Evolutionary conservation across 2,329 filamentous ascomycete genomes (phyloP).

Genomic region (Zymoseptoria brevis): DNA sequence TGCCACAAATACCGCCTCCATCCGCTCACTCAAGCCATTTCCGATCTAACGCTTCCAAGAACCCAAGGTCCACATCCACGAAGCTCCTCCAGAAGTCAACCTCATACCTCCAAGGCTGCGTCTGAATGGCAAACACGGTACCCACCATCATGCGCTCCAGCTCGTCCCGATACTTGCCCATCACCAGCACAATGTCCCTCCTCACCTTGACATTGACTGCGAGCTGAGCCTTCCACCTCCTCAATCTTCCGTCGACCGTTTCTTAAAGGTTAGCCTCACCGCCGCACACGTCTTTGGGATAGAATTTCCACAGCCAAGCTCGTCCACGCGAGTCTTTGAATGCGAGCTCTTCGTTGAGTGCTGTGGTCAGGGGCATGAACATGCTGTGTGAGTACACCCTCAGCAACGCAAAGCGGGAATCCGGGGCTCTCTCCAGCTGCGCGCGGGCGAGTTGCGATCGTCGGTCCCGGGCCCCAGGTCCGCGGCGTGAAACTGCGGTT

Average conservation of each 20-base stretch:
- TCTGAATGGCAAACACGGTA: conserved; percentile 41
- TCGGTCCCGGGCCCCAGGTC: too few species aligned
- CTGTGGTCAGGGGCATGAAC: conserved; percentile 41
- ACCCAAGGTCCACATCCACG: conserved; percentile 39
- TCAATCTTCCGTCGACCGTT: conserved; percentile 26
- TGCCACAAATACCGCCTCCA: neutral
- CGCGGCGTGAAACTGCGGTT: conserved; percentile 39
- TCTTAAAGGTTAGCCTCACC: conserved; percentile 40
- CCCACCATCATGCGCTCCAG: conserved; percentile 33
- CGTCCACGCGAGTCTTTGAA: conserved; percentile 40
- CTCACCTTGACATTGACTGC: conserved; percentile 25
- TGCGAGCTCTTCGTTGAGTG: conserved; percentile 8
- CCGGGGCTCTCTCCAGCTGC: conserved; percentile 21
- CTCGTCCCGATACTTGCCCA: conserved; percentile 38
- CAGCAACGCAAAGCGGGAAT: conserved; percentile 36
- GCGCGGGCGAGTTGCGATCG: conserved; percentile 23
- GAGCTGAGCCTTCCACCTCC: conserved; percentile 31
- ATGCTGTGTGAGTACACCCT: conserved; percentile 42
- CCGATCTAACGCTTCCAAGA: conserved; percentile 37
- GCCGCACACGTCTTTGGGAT: conserved; percentile 41
- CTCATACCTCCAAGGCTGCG: conserved; percentile 43
- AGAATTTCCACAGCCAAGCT: conserved; percentile 40
- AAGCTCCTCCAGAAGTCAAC: conserved; percentile 47
- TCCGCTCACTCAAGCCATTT: conserved; percentile 25
- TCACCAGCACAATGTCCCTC: conserved; percentile 40